Conservation (phyloP, 2,329 filamentous ascomycete species). For the Penicillium brasilianum region DNA sequence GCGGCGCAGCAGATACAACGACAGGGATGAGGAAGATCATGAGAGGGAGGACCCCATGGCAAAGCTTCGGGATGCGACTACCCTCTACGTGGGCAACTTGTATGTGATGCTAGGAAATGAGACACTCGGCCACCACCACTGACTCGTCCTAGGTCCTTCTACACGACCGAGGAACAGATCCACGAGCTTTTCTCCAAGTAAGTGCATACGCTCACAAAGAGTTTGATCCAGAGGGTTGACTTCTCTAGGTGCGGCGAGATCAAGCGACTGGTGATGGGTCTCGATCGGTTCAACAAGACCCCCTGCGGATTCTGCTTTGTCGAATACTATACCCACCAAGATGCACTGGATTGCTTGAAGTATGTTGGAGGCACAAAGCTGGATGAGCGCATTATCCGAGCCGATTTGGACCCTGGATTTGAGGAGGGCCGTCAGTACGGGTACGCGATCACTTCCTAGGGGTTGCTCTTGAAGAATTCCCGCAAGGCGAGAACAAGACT, state of each 20-base stretch:
- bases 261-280: slow-evolving; percentile 96
- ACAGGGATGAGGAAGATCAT: slow-evolving; percentile 55
- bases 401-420: slow-evolving; percentile 94
- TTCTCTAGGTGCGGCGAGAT: slow-evolving; percentile 78
- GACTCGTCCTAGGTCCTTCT: slow-evolving; percentile 73
- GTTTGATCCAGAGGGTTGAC: slow-evolving; percentile 12
- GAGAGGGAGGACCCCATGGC: slow-evolving; percentile 65
- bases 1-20: slow-evolving; percentile 67
- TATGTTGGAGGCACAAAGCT: slow-evolving; percentile 98
- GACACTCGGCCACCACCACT: slow-evolving; percentile 18
- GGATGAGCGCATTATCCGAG: slow-evolving; percentile 94
- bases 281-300: slow-evolving; percentile 96
- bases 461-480: neutral
- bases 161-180: slow-evolving; percentile 98
- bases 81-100: slow-evolving; percentile 97
- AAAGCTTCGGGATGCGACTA: slow-evolving; percentile 83
- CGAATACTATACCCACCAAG: slow-evolving; percentile 97
- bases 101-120: slow-evolving; percentile 53
- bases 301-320: slow-evolving; percentile 99
- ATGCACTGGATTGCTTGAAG: slow-evolving; percentile 97
- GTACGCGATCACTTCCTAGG: slow-evolving; percentile 41
- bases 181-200: slow-evolving; percentile 94
- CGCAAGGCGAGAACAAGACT: neutral
- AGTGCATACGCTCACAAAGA: slow-evolving; percentile 16
- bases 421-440: slow-evolving; percentile 96